A percentile compares a stretch with the other conserved stretches of the same genome.
These are phyloP conservation scores for Agastache rugosa DNA, from an alignment of 257 asterid species.

Conservation along the genomic window DNA sequence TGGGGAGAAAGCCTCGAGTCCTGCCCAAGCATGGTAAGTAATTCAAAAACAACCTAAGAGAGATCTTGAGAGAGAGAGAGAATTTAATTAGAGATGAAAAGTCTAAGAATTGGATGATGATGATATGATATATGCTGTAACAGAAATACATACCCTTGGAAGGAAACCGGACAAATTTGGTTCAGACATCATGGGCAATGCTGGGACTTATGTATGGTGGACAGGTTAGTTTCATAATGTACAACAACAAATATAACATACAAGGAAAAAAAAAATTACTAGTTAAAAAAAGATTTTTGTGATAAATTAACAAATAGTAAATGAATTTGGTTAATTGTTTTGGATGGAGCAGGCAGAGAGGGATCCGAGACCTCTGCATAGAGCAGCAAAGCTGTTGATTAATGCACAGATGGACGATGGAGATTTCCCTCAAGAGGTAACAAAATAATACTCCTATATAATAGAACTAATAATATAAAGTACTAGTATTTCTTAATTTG, in stretches of 20 bases:
- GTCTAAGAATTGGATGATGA: neutral
- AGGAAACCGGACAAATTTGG: slow-evolving; percentile 77
- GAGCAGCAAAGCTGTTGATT: slow-evolving; percentile 72
- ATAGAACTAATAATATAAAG: too few relatives aligned
- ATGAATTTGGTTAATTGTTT: neutral
- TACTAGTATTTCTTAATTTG: neutral
- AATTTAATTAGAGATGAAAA: too few relatives aligned
- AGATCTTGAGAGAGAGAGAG: too few relatives aligned
- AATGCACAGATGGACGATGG: slow-evolving; percentile 84
- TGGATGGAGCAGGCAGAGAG: slow-evolving; percentile 55
- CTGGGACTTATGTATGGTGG: slow-evolving; percentile 75
- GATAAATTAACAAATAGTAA: neutral
- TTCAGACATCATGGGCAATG: slow-evolving; percentile 93
- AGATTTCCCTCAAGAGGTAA: slow-evolving; percentile 85
- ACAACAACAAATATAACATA: too few relatives aligned
- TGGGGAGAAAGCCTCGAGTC: slow-evolving; percentile 88
- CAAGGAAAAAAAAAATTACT: neutral
- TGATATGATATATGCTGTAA: slow-evolving; percentile 3
- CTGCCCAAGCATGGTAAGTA: slow-evolving; percentile 75
- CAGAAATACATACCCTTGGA: slow-evolving; percentile 81
- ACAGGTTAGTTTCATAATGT: slow-evolving; percentile 50
- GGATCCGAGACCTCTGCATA: slow-evolving; percentile 73
- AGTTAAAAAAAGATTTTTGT: neutral
- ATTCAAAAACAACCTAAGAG: too few relatives aligned
- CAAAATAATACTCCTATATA: neutral